These are phyloP conservation scores for Penicillium sp. DNA, from an alignment of 2,329 filamentous ascomycete species.

Conservation along the genomic window DNA sequence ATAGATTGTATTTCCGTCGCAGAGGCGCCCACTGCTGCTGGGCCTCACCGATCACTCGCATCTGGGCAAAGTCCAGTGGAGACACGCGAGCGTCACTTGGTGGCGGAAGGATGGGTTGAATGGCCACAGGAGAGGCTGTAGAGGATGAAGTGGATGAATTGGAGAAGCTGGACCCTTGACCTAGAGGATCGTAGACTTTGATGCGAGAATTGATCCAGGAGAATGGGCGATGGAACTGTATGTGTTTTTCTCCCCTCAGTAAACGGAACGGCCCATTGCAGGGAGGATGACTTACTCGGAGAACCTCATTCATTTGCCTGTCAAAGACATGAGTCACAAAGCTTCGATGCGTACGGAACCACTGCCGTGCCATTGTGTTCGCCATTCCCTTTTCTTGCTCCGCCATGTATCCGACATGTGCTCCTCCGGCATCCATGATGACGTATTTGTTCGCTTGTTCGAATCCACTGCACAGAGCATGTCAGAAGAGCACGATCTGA, in stretches of 20 bases:
- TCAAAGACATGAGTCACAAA: constrained; percentile 64
- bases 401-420: constrained; percentile 59
- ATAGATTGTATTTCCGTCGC: constrained; percentile 59
- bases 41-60: constrained; percentile 59
- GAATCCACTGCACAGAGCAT: constrained; percentile 43
- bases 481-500: not conserved
- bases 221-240: constrained; percentile 56
- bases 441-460: constrained; percentile 63
- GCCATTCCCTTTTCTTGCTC: constrained; percentile 57
- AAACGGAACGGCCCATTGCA: too few species aligned
- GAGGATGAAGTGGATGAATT: constrained; percentile 39
- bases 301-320: constrained; percentile 52
- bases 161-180: constrained; percentile 26
- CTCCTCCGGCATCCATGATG: constrained; percentile 58
- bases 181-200: constrained; percentile 50
- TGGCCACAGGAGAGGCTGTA: too few species aligned
- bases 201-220: constrained; percentile 58
- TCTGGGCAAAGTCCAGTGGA: constrained; percentile 48
- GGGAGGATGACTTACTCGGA: constrained; percentile 38
- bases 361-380: constrained; percentile 52
- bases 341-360: constrained; percentile 56
- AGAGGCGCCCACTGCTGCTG: constrained; percentile 60
- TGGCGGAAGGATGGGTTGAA: too few species aligned
- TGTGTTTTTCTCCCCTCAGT: not conserved
- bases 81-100: constrained; percentile 45